Evolutionary conservation across 2,329 filamentous ascomycete genomes (phyloP), one percentile per base, ranked within the genome.

Genomic region (Cladosporium colombiae): DNA sequence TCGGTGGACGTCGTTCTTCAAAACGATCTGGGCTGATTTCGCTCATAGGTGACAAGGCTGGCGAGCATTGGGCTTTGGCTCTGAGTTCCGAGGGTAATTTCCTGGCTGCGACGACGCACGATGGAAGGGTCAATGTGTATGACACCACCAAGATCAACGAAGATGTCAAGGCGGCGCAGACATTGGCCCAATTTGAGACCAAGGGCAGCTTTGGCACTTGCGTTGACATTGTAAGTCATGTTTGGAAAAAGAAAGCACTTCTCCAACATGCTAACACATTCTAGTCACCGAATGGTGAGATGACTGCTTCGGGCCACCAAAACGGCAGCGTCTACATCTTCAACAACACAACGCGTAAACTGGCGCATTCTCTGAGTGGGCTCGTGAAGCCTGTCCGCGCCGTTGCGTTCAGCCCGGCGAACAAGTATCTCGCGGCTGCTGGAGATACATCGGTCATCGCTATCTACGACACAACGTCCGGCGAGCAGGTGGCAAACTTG

Each of bases 301-400:
- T 92, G 77, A 96, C 93, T 33, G 94, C 93, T 4, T 96, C 91
- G 62, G 95, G 95, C 0, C 94, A 99, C 79, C 91, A 97, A 77
- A 97, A 91, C 73, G 95, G 95, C 18, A 89, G 88, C 14, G 86
- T 98, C 68, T 97, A 97, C 80, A 88, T 99, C 68, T 99, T 98
- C 84, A 93, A 93, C 81, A 98, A 97, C 74, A 89, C 93, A 71
- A 92, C 91, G 0, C 91, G 92, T 3, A 87, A 92, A 63, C 87
- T 99, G 72, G 83, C 91, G 14, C 94, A 97, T 78, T 95, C 92
- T 8, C 82, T 99, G 27, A 89, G 92, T 91, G 93, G 93, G 6
- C 86, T 98, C 33, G 88, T 93, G 59, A 94, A 94, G 71, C 91
- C 94, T 1, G 90, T 98, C 27, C 90, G 95, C 66, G 84, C 90